Evolutionary conservation across 108 stramenopile species (phyloP), one percentile per base, ranked within the genome.

Genomic region (Pinguiococcus pyrenoidosus): DNA sequence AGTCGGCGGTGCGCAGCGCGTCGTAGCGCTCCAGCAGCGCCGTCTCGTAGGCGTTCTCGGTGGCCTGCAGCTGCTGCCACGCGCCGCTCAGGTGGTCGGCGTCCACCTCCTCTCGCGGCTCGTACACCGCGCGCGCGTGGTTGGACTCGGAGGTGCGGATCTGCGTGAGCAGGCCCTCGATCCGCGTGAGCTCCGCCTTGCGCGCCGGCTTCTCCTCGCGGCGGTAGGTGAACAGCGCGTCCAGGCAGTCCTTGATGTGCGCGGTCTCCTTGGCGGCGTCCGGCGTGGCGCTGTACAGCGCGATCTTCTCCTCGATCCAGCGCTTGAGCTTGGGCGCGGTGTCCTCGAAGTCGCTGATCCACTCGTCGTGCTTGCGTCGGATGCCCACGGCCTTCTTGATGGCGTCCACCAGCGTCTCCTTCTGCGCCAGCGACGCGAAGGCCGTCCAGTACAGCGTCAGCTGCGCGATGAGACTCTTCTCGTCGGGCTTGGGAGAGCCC

Each of bases 381-480:
- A 40, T 8, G 18, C 2, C 17, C 3, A 40, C 17, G 39, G 39
- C 39, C 12, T 40, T 40, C 18, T 20, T 20, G 2, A 40, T 40
- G 39, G 18, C 21, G n/a, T 40, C 39, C 18, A 40, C 39, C 16
- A 40, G 21, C 18, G 39, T 20, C 5, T 40, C 18, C 39, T 40
- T 40, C 39, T 20, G 39, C 8, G 39, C 21, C 1, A 40, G 18
- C 17, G 39, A 40, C 8, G 39, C 39, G 39, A 40, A 40, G n/a
- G n/a, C n/a, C n/a, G n/a, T n/a, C n/a, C n/a, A 62, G 44, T 46
- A 62, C 44, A 45, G 44, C 26, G 40, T 32, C 7, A 62, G 53
- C 52, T 62, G 54, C 16, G 60, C 60, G 28, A 62, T 51, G 17
- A 52, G 42, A 1, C 29, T 32, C 60, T 62, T 62, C 36, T 62